phyloP scores from a whole-genome alignment of 2,329 filamentous ascomycete genomes.

The Phialophora verrucosa region DNA sequence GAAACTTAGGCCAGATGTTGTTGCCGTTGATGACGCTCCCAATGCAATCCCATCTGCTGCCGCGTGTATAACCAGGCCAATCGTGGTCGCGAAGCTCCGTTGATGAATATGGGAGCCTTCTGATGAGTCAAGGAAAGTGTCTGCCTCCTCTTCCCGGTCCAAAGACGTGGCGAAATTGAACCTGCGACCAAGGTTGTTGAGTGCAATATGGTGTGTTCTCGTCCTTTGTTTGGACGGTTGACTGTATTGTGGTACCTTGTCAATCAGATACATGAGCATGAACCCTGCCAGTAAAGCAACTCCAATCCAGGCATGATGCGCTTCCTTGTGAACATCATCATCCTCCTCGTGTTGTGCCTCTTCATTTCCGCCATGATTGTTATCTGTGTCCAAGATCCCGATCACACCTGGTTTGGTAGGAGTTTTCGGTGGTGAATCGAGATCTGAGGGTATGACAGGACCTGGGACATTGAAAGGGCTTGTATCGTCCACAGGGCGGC shows the following conservation, averaged over 20 bases:
- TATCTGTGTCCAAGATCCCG: slow-evolving; percentile 40
- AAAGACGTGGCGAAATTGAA: slow-evolving; percentile 53
- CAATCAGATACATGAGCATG: slow-evolving; percentile 94
- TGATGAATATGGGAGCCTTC: slow-evolving; percentile 56
- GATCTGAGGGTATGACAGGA: slow-evolving; percentile 41
- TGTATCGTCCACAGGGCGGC: slow-evolving; percentile 24
- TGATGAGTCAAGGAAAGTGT: slow-evolving; percentile 60
- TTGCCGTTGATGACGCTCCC: slow-evolving; percentile 81
- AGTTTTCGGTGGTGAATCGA: slow-evolving; percentile 39
- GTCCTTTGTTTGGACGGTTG: slow-evolving; percentile 68
- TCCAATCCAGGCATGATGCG: slow-evolving; percentile 78
- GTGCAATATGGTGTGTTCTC: slow-evolving; percentile 80
- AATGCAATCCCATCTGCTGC: slow-evolving; percentile 94
- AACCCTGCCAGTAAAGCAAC: slow-evolving; percentile 87
- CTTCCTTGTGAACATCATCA: slow-evolving; percentile 47
- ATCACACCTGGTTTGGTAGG: slow-evolving; percentile 40
- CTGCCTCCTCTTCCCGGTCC: slow-evolving; percentile 47
- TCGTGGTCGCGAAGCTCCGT: slow-evolving; percentile 79
- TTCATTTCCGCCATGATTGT: slow-evolving; percentile 44
- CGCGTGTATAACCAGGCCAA: slow-evolving; percentile 93
- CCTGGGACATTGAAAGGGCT: slow-evolving; percentile 41
- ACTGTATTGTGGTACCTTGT: slow-evolving; percentile 78
- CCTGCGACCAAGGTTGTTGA: slow-evolving; percentile 75
- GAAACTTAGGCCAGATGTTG: slow-evolving; percentile 77
- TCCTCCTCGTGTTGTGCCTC: slow-evolving; percentile 53